Base-by-base conservation (phyloP, 1,139 yeast genomes). In the Taiozyma onychis region DNA sequence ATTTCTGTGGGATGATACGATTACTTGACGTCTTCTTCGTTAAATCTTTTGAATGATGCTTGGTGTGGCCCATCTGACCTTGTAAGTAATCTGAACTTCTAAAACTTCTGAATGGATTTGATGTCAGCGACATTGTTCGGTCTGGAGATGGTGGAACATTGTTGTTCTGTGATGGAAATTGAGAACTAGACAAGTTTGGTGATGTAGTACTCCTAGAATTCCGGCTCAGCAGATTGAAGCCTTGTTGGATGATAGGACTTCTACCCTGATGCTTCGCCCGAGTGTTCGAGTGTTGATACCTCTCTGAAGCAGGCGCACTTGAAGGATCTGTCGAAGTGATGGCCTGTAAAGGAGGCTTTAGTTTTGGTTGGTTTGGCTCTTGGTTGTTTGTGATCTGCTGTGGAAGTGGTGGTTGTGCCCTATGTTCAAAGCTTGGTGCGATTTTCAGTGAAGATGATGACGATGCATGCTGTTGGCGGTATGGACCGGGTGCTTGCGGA, bases 1-100 rank as follows among this genome's bases (percentile, higher is more conserved):
- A 60, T 53, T 71, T 74, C 54, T 73, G 78, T 4, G 78, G 75
- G 41, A 69, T 66, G 14, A 71, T 65, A 47, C 78, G 61, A 2
- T 76, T 75, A 46, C 71, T 69, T 28, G 68, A 56, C 1, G 75
- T 67, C 49, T 65, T 69, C 42, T 63, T 61, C 41, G 66, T 67
- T 24, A 62, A 56, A 4, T 57, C 57, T 48, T 50, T 51, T 16
- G 54, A 51, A 44, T 54, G 57, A 44, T 58, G 59, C 13, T 51
- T 56, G 18, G 53, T 44, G 30, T 37, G 41, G 4, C 41, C 41
- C 24, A 18, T 18, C 4, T 18, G 39, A 34, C 14, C 27, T 27
- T 41, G 52, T 24, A 58, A 28, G 44, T 56, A 57, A 34, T 59
- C 68, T 14, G 66, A 54, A 30, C 57, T 54, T 49, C 54, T 55